Percentiles rank a stretch among this genome's conserved stretches.
phyloP scores from a whole-genome alignment of 23 red algal species.

The Agarophyton chilense region DNA sequence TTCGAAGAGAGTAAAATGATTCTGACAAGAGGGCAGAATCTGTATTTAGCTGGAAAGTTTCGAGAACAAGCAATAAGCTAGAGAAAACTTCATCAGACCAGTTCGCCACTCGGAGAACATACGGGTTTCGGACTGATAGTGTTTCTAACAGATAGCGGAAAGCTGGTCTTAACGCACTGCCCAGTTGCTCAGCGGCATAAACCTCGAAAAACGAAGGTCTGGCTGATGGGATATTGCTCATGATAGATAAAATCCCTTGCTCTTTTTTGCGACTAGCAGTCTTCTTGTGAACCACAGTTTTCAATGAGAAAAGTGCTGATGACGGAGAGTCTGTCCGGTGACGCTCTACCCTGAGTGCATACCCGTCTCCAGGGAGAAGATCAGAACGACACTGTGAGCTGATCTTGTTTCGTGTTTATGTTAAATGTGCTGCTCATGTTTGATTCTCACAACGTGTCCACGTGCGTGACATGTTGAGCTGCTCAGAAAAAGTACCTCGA shows the following conservation, averaged over 20 bases:
- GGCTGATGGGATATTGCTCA: neutral
- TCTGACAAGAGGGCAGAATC: slow-evolving; percentile 40
- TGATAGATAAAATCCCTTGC: neutral
- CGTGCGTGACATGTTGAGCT: too few relatives aligned
- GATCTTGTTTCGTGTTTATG: too few relatives aligned
- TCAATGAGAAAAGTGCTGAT: too few relatives aligned
- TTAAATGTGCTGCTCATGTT: too few relatives aligned
- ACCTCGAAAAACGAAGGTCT: slow-evolving; percentile 76
- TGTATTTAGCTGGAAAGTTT: slow-evolving; percentile 23
- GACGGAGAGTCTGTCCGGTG: too few relatives aligned
- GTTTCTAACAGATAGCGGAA: slow-evolving; percentile 74
- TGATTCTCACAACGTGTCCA: too few relatives aligned
- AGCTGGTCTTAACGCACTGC: slow-evolving; percentile 56
- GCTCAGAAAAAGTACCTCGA: too few relatives aligned
- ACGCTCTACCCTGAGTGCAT: too few relatives aligned
- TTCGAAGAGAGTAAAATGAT: slow-evolving; percentile 64
- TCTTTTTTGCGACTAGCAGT: neutral
- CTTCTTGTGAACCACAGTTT: too few relatives aligned
- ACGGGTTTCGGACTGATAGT: slow-evolving; percentile 62
- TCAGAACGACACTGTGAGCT: too few relatives aligned
- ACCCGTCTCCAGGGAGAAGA: too few relatives aligned
- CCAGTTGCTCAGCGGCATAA: slow-evolving; percentile 62
- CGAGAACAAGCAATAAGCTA: slow-evolving; percentile 24
- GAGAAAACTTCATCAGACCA: slow-evolving; percentile 68
- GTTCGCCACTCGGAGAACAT: slow-evolving; percentile 13